Conservation (phyloP, 208 protist genomes). For the Trypanosoma theileri region DNA sequence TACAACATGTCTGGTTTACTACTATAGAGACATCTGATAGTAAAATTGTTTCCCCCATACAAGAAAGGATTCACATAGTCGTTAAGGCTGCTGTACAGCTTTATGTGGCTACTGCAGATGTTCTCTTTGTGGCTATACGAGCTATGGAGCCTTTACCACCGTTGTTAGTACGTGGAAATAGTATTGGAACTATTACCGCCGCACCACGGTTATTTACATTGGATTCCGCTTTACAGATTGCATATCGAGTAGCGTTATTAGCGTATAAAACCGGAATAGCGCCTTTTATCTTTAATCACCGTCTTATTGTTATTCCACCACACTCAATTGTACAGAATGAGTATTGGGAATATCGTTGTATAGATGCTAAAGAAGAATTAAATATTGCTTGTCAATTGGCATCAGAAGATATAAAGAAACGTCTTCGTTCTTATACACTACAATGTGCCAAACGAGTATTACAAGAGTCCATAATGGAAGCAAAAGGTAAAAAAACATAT, state of each 20-base stretch:
- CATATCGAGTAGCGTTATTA: slow-evolving; percentile 17
- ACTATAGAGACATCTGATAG: not conserved
- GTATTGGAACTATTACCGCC: slow-evolving; percentile 13
- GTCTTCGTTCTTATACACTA: slow-evolving; percentile 9
- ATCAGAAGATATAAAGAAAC: slow-evolving; percentile 15
- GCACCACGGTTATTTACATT: slow-evolving; percentile 18
- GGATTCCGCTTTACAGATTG: slow-evolving; percentile 6
- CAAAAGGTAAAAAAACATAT: not conserved
- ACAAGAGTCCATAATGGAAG: not conserved
- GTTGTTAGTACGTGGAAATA: slow-evolving; percentile 2
- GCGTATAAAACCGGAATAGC: slow-evolving; percentile 4
- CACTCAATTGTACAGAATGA: slow-evolving; percentile 1
- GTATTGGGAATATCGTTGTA: slow-evolving; percentile 17
- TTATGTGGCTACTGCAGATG: slow-evolving; percentile 21
- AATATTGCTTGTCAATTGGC: slow-evolving; percentile 9
- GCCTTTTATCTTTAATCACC: slow-evolving; percentile 3
- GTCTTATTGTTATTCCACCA: not conserved
- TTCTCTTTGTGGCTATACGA: slow-evolving; percentile 17
- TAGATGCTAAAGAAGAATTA: slow-evolving; percentile 2
- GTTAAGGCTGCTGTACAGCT: slow-evolving; percentile 13
- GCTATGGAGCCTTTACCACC: slow-evolving; percentile 24
- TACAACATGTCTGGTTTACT: slow-evolving; percentile 10
- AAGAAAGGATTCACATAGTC: not conserved
- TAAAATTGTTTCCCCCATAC: not conserved
- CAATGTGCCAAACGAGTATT: slow-evolving; percentile 6